A percentile compares a stretch with the other conserved stretches of the same genome.
Conservation (phyloP, 257 asterid species). For the Nicotiana obtusifolia region DNA sequence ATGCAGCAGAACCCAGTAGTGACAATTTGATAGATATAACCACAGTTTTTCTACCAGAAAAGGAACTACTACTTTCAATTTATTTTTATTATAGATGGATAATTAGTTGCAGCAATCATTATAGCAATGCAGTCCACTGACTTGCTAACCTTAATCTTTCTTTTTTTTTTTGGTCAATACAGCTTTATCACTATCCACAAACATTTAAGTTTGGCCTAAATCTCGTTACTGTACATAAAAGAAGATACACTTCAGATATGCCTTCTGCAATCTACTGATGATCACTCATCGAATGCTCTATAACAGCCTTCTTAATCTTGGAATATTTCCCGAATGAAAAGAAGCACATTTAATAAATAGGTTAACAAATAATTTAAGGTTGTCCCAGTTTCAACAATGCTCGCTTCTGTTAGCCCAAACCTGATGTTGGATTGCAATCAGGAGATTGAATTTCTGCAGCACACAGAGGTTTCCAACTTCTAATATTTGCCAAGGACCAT, state of each 20-base stretch:
- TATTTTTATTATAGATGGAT: background rate
- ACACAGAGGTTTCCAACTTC: background rate
- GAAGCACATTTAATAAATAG: background rate
- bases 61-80: background rate
- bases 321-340: background rate
- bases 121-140: background rate
- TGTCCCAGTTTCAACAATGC: background rate
- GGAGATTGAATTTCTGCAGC: background rate
- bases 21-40: background rate
- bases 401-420: background rate
- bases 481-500: background rate
- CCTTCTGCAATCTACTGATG: background rate
- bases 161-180: background rate
- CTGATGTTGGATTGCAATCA: background rate
- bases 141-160: background rate
- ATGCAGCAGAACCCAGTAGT: background rate
- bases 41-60: background rate
- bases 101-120: background rate
- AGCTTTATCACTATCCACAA: background rate
- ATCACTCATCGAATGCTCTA: background rate
- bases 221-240: background rate
- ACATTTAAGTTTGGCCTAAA: background rate
- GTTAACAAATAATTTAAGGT: background rate
- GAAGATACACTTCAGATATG: constrained; percentile 3
- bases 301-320: background rate